Evolutionary conservation across 768 basidiomycete genomes (phyloP).

Genomic region (Cyathus striatus): DNA sequence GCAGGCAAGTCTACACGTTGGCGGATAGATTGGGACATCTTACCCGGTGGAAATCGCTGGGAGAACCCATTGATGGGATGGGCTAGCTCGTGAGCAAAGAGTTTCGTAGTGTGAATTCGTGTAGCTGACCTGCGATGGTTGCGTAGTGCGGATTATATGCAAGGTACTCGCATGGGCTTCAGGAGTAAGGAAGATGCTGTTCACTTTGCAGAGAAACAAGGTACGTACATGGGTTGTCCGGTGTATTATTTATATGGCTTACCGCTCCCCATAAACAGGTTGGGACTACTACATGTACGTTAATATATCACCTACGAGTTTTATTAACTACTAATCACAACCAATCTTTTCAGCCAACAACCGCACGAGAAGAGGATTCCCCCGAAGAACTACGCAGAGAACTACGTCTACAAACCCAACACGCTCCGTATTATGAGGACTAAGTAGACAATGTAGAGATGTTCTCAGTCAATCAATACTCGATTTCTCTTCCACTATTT

Average conservation of each 20-base stretch:
- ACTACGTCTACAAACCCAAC: constrained; percentile 78
- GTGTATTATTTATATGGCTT: constrained; percentile 8
- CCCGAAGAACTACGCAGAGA: constrained; percentile 89
- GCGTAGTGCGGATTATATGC: constrained; percentile 89
- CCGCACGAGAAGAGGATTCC: constrained; percentile 62
- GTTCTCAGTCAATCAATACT: background rate
- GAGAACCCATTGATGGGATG: constrained; percentile 98
- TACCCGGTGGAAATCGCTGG: constrained; percentile 91
- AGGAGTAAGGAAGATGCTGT: constrained; percentile 85
- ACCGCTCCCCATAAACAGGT: constrained; percentile 41
- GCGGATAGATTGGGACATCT: constrained; percentile 91
- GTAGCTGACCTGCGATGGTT: background rate
- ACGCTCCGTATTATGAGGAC: constrained; percentile 83
- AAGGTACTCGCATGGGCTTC: constrained; percentile 83
- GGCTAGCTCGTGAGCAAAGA: constrained; percentile 87
- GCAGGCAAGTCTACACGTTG: constrained; percentile 81
- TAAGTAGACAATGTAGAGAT: constrained; percentile 70
- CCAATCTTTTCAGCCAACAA: constrained; percentile 42
- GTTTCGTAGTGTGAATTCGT: too few species aligned
- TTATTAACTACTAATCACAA: constrained; percentile 1
- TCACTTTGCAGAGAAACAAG: constrained; percentile 97
- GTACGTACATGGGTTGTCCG: constrained; percentile 25
- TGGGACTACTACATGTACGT: constrained; percentile 92
- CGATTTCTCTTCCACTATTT: too few species aligned
- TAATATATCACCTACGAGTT: constrained; percentile 9